phyloP scores from a whole-genome alignment of 768 basidiomycete species.

The Filobasidium floriforme region DNA sequence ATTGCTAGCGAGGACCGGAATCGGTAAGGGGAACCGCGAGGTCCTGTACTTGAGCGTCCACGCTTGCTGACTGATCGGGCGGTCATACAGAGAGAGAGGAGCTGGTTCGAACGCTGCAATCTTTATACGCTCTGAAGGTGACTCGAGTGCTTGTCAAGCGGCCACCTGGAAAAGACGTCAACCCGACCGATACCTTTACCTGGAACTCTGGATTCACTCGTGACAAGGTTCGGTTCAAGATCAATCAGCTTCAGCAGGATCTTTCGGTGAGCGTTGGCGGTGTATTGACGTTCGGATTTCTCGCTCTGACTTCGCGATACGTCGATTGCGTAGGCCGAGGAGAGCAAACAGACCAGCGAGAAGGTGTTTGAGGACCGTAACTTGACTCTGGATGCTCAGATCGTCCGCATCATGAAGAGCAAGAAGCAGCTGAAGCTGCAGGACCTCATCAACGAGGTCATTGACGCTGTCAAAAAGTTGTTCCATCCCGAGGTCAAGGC shows the following conservation, averaged over 20 bases:
- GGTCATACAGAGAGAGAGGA: conserved; percentile 46
- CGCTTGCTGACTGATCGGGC: neutral
- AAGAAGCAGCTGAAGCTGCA: conserved; percentile 75
- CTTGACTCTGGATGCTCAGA: conserved; percentile 80
- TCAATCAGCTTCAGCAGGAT: conserved; percentile 92
- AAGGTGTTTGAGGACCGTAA: conserved; percentile 82
- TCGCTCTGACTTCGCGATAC: neutral
- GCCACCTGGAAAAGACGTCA: conserved; percentile 69
- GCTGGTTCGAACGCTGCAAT: conserved; percentile 77
- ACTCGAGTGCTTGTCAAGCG: conserved; percentile 77
- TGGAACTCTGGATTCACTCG: conserved; percentile 81
- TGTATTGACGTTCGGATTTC: neutral
- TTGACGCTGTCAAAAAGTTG: conserved; percentile 77
- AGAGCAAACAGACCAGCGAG: conserved; percentile 69
- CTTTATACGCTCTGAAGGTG: conserved; percentile 66
- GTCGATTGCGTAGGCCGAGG: conserved; percentile 60
- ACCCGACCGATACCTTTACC: conserved; percentile 64
- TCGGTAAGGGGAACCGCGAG: conserved; percentile 56
- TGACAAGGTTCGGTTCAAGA: conserved; percentile 68
- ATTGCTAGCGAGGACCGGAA: conserved; percentile 59
- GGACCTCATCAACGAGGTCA: conserved; percentile 69
- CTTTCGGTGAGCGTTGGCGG: conserved; percentile 59
- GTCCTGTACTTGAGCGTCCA: neutral
- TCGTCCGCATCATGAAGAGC: conserved; percentile 92
- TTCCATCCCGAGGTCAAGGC: conserved; percentile 75